A percentile compares a stretch with the other conserved stretches of the same genome.
Evolutionary conservation across 441 rosid genomes (phyloP).

Genomic region (Cnidoscolus chayamansa): DNA sequence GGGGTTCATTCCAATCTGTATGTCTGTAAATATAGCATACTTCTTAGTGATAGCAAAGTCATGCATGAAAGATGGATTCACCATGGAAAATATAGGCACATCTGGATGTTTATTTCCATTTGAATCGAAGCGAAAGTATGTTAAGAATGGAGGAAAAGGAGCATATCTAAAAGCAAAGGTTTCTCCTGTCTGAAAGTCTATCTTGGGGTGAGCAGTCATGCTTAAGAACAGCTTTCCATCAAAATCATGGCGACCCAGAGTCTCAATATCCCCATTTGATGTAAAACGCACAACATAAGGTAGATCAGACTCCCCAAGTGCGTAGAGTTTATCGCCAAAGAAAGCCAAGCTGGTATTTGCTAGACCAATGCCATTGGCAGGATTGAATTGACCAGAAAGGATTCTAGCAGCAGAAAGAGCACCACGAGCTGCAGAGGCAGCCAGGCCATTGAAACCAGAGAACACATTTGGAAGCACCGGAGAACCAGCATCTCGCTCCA

Average conservation of each 20-base stretch:
- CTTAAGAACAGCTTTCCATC: no score
- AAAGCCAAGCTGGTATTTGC: conserved; percentile 69
- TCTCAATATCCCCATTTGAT: conserved; percentile 43
- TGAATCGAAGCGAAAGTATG: conserved; percentile 56
- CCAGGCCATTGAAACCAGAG: conserved; percentile 59
- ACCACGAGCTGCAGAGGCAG: conserved; percentile 60
- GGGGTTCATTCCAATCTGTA: no score
- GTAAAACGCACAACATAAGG: conserved; percentile 61
- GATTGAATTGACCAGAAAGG: conserved; percentile 59
- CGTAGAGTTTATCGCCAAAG: conserved; percentile 53
- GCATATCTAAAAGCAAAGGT: conserved; percentile 66
- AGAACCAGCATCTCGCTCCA: conserved; percentile 50
- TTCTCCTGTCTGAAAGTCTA: no score
- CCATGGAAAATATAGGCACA: conserved; percentile 71
- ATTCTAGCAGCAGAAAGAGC: conserved; percentile 49
- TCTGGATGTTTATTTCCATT: conserved; percentile 55
- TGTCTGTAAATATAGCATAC: conserved; percentile 58
- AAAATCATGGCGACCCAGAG: no score
- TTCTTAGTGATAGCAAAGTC: conserved; percentile 73
- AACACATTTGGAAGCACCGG: conserved; percentile 62
- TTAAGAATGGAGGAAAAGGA: conserved; percentile 63
- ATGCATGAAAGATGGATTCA: conserved; percentile 62
- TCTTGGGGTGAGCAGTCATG: no score
- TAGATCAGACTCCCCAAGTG: conserved; percentile 75
- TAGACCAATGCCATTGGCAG: conserved; percentile 56